Evolutionary conservation across 305 asterid species (phyloP), one percentile per base, ranked within the genome.

Genomic region (Solanum aculeatissimum): DNA sequence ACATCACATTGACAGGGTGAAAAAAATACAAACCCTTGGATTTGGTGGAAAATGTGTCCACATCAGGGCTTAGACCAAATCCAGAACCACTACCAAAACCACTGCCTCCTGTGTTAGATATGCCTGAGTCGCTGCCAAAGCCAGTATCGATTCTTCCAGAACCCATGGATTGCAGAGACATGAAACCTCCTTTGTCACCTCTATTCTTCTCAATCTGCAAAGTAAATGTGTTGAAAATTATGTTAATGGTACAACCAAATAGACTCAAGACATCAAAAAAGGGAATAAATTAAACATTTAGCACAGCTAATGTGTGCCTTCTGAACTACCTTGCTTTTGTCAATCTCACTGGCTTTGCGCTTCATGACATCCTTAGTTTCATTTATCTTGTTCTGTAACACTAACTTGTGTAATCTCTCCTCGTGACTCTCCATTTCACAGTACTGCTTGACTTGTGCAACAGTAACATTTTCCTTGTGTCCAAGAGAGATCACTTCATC

Each of bases 361-460:
- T 91, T 94, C 98, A 94, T 95, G 90, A 92, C 89, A 85, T 92
- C 96, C 91, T 95, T 94, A 82, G 97, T 93, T 54, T 95, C 98
- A 74, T 94, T 91, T 87, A 95, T 95, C 92, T 95, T 94, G 92
- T 92, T 95, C 86, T 94, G 95, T 84, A 91, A 53, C 78, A 92
- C 94, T 91, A 94, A 86, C 91, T 92, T 95, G 89, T 95, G 98
- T 92, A 94, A 87, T 85, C 88, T 91, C 84, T 95, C 97, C 91
- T 95, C 98, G 9, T 92, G 98, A 86, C 98, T 95, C 89, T 95
- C 98, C 98, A 95, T 95, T 87, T 94, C 98, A 85, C 98, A 92
- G 83, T 94, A 95, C 93, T 94, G 98, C 86, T 94, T 94, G 89
- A 95, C 98, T 93, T 93, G 98, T 62, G 97, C 91, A 81, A 91